Evolutionary conservation across 805 yeast genomes (phyloP).

Genomic region (Saturnispora zaruensis): DNA sequence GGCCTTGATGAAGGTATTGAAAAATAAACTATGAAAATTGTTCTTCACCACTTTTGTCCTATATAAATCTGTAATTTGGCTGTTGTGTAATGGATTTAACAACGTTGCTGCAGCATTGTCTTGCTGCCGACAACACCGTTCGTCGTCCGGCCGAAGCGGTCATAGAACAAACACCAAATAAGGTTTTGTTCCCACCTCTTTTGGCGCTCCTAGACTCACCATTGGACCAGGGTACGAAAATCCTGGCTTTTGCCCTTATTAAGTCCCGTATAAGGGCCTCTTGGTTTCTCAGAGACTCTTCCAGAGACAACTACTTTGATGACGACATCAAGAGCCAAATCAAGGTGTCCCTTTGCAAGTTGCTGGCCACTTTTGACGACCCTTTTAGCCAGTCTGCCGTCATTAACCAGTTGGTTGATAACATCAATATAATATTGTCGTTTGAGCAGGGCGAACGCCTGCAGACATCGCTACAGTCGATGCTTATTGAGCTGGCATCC

Average conservation of each 20-base stretch:
- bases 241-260: conserved; percentile 74
- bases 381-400: conserved; percentile 31
- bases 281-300: conserved; percentile 42
- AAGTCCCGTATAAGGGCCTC: conserved; percentile 62
- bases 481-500: background rate
- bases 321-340: conserved; percentile 56
- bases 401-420: conserved; percentile 48
- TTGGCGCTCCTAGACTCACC: conserved; percentile 29
- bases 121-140: background rate
- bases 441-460: background rate
- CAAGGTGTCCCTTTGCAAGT: conserved; percentile 23
- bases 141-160: conserved; percentile 1
- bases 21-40: conserved; percentile 1
- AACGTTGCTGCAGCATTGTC: background rate
- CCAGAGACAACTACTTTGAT: conserved; percentile 22
- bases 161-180: background rate
- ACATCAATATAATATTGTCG: conserved; percentile 31
- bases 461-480: conserved; percentile 1
- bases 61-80: background rate
- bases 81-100: background rate
- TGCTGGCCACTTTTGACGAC: background rate
- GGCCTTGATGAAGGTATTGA: conserved; percentile 7
- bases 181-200: background rate
- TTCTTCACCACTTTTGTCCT: background rate
- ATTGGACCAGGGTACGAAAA: conserved; percentile 41